Conservation (phyloP, 2,329 filamentous ascomycete species). For the Cladosporium sphaerospermum region DNA sequence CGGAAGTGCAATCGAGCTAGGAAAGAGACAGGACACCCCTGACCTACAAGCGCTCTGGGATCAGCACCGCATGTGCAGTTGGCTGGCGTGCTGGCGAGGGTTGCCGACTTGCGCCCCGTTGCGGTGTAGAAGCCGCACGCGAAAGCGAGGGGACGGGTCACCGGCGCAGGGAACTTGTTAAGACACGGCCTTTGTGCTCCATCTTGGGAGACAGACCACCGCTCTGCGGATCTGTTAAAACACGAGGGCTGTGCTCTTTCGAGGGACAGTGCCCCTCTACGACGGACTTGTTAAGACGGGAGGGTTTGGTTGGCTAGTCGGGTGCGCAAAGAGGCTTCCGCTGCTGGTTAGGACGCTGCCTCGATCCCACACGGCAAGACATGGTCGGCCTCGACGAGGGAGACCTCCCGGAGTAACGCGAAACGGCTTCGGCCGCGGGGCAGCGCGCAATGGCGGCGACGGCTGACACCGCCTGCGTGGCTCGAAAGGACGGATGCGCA, state of each 20-base stretch:
- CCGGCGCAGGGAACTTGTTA: no score
- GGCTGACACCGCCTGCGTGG: background rate
- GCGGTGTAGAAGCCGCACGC: background rate
- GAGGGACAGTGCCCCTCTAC: background rate
- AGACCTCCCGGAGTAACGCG: no score
- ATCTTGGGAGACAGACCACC: background rate
- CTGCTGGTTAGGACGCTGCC: background rate
- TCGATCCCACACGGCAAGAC: no score
- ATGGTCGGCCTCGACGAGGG: no score
- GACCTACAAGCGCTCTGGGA: no score
- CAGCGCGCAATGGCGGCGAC: background rate
- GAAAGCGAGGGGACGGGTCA: background rate
- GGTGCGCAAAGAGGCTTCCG: background rate
- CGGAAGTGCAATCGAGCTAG: no score
- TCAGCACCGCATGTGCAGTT: no score
- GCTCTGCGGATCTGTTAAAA: background rate
- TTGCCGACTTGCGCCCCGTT: background rate
- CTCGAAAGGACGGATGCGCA: no score
- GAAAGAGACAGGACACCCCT: no score
- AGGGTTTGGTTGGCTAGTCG: background rate
- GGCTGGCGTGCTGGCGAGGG: background rate
- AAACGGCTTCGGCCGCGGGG: background rate
- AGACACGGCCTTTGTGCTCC: no score
- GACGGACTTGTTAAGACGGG: background rate
- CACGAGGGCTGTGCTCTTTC: no score